A percentile compares a stretch with the other conserved stretches of the same genome.
These are phyloP conservation scores for Tolypocladium paradoxum DNA, from an alignment of 2,329 filamentous ascomycete genomes.

Conservation along the genomic window DNA sequence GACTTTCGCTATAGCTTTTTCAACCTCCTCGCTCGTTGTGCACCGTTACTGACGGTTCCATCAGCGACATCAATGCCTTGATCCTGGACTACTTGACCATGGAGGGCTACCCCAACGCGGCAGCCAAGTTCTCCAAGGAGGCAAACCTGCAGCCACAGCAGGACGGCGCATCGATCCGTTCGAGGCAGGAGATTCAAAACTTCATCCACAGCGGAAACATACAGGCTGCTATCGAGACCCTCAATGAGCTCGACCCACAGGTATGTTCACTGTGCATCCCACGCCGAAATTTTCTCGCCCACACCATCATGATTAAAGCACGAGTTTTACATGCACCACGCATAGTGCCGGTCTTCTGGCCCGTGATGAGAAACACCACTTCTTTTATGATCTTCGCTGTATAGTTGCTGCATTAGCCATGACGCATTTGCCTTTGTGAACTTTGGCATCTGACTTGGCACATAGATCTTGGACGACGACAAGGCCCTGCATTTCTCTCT, in stretches of 20 bases:
- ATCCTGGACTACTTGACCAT: conserved; percentile 96
- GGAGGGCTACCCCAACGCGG: conserved; percentile 87
- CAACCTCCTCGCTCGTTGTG: neutral
- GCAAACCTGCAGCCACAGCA: conserved; percentile 73
- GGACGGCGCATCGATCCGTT: conserved; percentile 61
- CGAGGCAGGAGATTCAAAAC: conserved; percentile 72
- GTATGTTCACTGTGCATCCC: conserved; percentile 43
- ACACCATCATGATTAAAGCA: conserved; percentile 72
- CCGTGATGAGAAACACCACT: conserved; percentile 82
- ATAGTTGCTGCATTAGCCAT: conserved; percentile 1
- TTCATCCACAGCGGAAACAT: conserved; percentile 81
- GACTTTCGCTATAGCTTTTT: conserved; percentile 2
- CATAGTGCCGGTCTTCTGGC: conserved; percentile 68
- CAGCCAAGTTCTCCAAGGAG: conserved; percentile 86
- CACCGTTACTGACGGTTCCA: conserved; percentile 13
- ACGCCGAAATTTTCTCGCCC: neutral
- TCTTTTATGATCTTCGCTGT: conserved; percentile 25
- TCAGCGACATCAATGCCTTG: conserved; percentile 86
- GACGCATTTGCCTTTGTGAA: neutral
- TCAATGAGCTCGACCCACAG: conserved; percentile 86
- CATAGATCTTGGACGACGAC: conserved; percentile 76
- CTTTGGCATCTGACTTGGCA: conserved; percentile 4
- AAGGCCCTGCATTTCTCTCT: conserved; percentile 80
- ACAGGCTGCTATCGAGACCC: conserved; percentile 68
- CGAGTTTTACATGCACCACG: conserved; percentile 99